Conservation (phyloP, 1,284 basidiomycete species). For the Fomitopsis betulina region DNA sequence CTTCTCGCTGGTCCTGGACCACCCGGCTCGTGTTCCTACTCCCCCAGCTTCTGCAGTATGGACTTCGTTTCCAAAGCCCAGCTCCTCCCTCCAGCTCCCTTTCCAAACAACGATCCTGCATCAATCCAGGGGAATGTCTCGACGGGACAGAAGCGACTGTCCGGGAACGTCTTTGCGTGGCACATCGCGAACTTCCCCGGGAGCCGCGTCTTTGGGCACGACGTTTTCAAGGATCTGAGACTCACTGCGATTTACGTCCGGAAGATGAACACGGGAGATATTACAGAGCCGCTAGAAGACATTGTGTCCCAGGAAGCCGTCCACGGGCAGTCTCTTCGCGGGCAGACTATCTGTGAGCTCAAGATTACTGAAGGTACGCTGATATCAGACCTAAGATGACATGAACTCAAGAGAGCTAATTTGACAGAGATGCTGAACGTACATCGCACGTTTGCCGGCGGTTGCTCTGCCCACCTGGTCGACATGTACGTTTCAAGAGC, state of each 20-base stretch:
- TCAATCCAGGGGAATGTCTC: constrained; percentile 21
- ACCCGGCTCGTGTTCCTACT: neutral
- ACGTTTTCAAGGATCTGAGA: constrained; percentile 16
- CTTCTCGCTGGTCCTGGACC: neutral
- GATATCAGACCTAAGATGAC: neutral
- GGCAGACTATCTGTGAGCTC: constrained; percentile 22
- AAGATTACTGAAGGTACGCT: constrained; percentile 20
- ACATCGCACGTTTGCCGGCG: constrained; percentile 21
- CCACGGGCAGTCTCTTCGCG: constrained; percentile 11
- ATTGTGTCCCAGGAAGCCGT: neutral
- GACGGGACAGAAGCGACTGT: constrained; percentile 17
- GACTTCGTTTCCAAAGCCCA: constrained; percentile 13
- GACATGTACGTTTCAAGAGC: constrained; percentile 20
- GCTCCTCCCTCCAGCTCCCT: constrained; percentile 17
- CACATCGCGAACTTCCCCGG: constrained; percentile 20
- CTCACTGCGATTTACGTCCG: constrained; percentile 18
- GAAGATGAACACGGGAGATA: constrained; percentile 2
- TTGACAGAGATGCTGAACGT: constrained; percentile 26
- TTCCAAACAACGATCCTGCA: constrained; percentile 22
- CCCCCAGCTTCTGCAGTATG: neutral
- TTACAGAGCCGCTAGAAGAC: neutral
- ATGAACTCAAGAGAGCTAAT: neutral
- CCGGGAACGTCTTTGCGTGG: constrained; percentile 23
- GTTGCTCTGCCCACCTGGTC: constrained; percentile 19
- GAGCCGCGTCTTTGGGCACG: constrained; percentile 21